Percentiles rank a stretch among this genome's conserved stretches.
phyloP scores from a whole-genome alignment of 2,329 filamentous ascomycete genomes.

The Hirsutella minnesotensis region DNA sequence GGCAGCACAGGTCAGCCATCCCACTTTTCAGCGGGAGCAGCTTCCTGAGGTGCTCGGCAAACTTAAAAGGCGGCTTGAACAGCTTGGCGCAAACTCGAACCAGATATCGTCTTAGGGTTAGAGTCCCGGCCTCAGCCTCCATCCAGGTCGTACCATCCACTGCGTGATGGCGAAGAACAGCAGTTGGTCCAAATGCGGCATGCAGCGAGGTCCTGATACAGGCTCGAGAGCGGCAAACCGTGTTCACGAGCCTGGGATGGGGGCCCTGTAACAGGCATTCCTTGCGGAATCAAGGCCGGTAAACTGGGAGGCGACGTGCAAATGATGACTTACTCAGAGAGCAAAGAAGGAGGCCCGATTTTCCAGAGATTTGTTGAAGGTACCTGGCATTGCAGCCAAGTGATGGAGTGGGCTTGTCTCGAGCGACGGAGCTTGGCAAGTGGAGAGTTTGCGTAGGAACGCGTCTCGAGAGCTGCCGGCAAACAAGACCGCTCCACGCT shows the following conservation, averaged over 20 bases:
- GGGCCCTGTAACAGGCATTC: slow-evolving; percentile 43
- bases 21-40: slow-evolving; percentile 40
- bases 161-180: slow-evolving; percentile 23
- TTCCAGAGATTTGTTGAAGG: slow-evolving; percentile 5
- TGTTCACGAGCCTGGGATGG: slow-evolving; percentile 23
- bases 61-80: slow-evolving; percentile 57
- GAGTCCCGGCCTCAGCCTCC: slow-evolving; percentile 68
- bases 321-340: too few relatives aligned
- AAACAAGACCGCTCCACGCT: too few relatives aligned
- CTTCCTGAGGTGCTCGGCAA: slow-evolving; percentile 15
- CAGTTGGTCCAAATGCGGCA: slow-evolving; percentile 34
- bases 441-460: not conserved
- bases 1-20: slow-evolving; percentile 17
- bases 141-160: slow-evolving; percentile 27
- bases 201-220: slow-evolving; percentile 41
- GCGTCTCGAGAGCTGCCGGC: too few relatives aligned
- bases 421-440: not conserved
- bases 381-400: not conserved
- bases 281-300: slow-evolving; percentile 61
- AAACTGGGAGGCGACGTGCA: slow-evolving; percentile 73
- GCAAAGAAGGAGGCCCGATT: slow-evolving; percentile 33
- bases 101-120: slow-evolving; percentile 85
- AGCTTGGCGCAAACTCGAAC: slow-evolving; percentile 66
- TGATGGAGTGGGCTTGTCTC: not conserved
- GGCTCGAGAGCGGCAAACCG: slow-evolving; percentile 49